Percentiles rank a stretch among this genome's conserved stretches.
These are phyloP conservation scores for Fusarium dlaminii DNA, from an alignment of 2,329 filamentous ascomycete genomes.

Conservation along the genomic window DNA sequence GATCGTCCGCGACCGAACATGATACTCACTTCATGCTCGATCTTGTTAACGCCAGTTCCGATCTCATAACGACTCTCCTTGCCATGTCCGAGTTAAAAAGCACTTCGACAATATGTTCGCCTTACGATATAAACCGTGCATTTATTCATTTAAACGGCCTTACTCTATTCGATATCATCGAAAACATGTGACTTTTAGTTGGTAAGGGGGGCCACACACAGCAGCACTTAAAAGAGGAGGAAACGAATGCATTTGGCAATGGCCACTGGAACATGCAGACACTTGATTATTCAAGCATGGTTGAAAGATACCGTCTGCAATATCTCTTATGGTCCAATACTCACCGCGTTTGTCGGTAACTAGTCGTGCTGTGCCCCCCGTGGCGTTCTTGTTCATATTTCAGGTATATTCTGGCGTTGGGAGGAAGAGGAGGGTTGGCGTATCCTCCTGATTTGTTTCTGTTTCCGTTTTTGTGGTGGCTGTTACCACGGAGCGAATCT, in stretches of 20 bases:
- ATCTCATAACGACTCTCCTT: constrained; percentile 22
- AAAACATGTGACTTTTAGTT: constrained; percentile 14
- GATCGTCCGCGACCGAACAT: constrained; percentile 56
- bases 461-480: constrained; percentile 7
- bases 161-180: constrained; percentile 21
- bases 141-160: constrained; percentile 36
- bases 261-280: background rate
- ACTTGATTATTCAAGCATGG: background rate
- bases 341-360: background rate
- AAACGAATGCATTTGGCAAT: background rate
- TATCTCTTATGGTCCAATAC: background rate
- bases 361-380: constrained; percentile 2
- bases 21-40: constrained; percentile 16
- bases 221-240: background rate
- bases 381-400: constrained; percentile 36
- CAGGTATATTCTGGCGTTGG: constrained; percentile 36
- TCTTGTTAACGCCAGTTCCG: background rate
- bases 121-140: constrained; percentile 34
- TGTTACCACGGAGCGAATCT: background rate
- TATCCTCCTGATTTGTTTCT: constrained; percentile 10
- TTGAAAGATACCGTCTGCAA: background rate
- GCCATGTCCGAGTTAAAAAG: constrained; percentile 16
- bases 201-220: constrained; percentile 1
- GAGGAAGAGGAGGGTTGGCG: constrained; percentile 14
- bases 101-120: constrained; percentile 6